Evolutionary conservation across 441 rosid species (phyloP), one percentile per base, ranked within the genome.

Genomic region (Corymbia calophylla): DNA sequence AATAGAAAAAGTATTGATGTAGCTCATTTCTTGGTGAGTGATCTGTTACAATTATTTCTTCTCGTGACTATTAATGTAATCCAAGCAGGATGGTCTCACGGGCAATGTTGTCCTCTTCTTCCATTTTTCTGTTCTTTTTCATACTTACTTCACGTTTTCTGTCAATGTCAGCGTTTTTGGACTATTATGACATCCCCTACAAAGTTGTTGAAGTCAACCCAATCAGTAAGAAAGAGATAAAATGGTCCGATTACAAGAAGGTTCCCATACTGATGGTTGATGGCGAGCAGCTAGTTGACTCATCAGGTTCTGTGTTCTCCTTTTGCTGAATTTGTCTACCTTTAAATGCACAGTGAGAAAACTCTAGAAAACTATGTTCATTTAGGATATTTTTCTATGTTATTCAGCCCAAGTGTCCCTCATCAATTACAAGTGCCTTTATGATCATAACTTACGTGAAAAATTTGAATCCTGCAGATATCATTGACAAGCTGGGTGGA

Each of bases 131-230:
- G 82, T 10, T 73, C 82, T 11, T 19, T 73, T 73, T 73, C 9
- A 21, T 39, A 11, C 29, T 39, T 1, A 39, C 1, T 73, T 73
- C 82, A 21, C 2, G 23, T 55, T 90, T 88, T 2, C 31, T 55
- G 23, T 86, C 68, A 48, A 87, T 88, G 13, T 62, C 91, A 91
- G 92, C 92, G 9, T 91, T 89, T 88, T 51, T 91, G 88, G 92
- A 91, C 82, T 91, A 91, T 89, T 91, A 91, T 84, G 91, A 89
- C 73, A 89, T 91, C n/a, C 91, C 92, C 56, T 91, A 91, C 89
- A 87, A 91, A n/a, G 90, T 91, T 87, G 89, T 91, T 44, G 92
- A 89, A 87, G 92, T 91, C 86, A 91, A 91, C 86, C 92, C 92
- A 64, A 23, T 91, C 25, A 91, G 92, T 60, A 91, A 91, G 89